Conservation (phyloP, 2,329 filamentous ascomycete genomes). For the Chaetothyriales sp. region DNA sequence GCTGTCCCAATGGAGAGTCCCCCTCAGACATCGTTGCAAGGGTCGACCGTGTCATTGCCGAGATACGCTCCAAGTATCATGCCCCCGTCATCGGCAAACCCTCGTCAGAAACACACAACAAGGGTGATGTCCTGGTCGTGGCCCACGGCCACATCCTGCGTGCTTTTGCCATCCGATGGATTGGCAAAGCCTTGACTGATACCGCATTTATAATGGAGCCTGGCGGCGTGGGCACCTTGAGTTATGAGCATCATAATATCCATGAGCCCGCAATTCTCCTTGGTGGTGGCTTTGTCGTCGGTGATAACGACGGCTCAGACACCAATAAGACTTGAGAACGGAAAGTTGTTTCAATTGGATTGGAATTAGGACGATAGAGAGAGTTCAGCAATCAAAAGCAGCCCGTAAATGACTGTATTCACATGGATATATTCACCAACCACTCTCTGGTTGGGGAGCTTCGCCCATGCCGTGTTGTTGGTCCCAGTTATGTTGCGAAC, state of each 20-base stretch:
- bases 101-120: constrained; percentile 24
- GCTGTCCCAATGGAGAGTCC: constrained; percentile 71
- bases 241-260: constrained; percentile 67
- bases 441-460: background rate
- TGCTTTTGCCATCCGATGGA: constrained; percentile 79
- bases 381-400: background rate
- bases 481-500: background rate
- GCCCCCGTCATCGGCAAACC: constrained; percentile 43
- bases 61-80: constrained; percentile 56
- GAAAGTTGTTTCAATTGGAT: background rate
- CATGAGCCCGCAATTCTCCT: constrained; percentile 67
- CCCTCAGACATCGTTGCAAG: constrained; percentile 58
- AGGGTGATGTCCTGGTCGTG: constrained; percentile 58
- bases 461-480: background rate
- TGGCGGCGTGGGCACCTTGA: constrained; percentile 68
- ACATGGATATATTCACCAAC: background rate
- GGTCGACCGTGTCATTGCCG: constrained; percentile 59
- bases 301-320: constrained; percentile 2
- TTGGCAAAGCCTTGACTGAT: constrained; percentile 54
- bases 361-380: background rate
- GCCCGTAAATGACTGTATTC: background rate
- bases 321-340: background rate
- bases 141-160: constrained; percentile 83
- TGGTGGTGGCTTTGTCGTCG: constrained; percentile 51
- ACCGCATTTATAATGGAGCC: constrained; percentile 75